Evolutionary conservation across 352 stramenopile genomes (phyloP).

Genomic region (Phytophthora fragariaefolia): DNA sequence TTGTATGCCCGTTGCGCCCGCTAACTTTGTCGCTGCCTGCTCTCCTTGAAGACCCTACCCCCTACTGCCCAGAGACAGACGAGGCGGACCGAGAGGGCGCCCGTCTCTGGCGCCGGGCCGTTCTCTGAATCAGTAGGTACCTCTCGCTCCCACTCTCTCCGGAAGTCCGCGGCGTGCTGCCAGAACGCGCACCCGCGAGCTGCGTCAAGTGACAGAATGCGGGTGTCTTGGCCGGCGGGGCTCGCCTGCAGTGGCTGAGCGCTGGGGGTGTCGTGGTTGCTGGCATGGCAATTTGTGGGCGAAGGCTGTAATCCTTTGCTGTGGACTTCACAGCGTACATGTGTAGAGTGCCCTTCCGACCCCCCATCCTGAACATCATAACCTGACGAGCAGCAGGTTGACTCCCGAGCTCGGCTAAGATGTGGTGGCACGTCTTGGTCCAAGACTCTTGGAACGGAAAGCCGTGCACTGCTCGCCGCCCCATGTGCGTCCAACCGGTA

Average conservation of each 20-base stretch:
- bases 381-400: neutral
- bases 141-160: slow-evolving; percentile 24
- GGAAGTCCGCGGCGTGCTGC: slow-evolving; percentile 25
- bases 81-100: slow-evolving; percentile 9
- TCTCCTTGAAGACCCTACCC: too few relatives aligned
- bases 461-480: neutral
- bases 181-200: slow-evolving; percentile 12
- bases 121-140: slow-evolving; percentile 33
- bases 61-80: slow-evolving; percentile 30
- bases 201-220: slow-evolving; percentile 4
- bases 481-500: too few relatives aligned
- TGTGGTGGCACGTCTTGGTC: neutral
- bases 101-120: slow-evolving; percentile 15
- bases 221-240: neutral
- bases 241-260: too few relatives aligned
- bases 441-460: too few relatives aligned
- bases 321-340: too few relatives aligned
- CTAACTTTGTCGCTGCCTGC: too few relatives aligned
- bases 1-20: too few relatives aligned
- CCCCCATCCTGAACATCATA: too few relatives aligned
- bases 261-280: too few relatives aligned
- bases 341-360: too few relatives aligned
- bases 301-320: too few relatives aligned
- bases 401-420: neutral
- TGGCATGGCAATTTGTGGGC: too few relatives aligned